These are phyloP conservation scores for Aspergillus steynii DNA, from an alignment of 495 filamentous ascomycete genomes.

Conservation along the genomic window DNA sequence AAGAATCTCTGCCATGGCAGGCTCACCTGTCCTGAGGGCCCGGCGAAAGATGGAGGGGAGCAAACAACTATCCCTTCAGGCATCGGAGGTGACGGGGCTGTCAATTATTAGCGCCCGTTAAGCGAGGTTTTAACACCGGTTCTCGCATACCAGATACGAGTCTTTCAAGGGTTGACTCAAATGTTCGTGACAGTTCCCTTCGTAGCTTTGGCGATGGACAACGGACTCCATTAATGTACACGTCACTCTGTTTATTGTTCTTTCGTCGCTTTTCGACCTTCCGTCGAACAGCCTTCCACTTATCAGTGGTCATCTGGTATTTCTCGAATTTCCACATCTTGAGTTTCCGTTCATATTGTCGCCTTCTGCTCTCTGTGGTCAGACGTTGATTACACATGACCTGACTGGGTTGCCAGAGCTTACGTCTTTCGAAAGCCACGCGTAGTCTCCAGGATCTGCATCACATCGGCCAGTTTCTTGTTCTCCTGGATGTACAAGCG, in stretches of 20 bases:
- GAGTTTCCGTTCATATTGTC: neutral
- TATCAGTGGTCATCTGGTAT: neutral
- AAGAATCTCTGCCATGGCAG: constrained; percentile 1
- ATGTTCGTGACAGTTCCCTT: neutral
- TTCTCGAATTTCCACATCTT: constrained; percentile 2
- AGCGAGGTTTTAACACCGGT: too few relatives aligned
- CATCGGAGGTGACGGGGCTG: neutral
- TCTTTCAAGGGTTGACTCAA: too few relatives aligned
- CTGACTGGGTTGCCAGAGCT: neutral
- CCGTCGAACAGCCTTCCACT: neutral
- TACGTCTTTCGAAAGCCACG: neutral
- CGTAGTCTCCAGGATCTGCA: neutral
- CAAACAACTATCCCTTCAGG: constrained; percentile 2
- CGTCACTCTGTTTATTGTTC: neutral
- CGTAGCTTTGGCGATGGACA: neutral
- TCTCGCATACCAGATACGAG: too few relatives aligned
- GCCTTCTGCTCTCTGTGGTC: neutral
- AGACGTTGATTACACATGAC: too few relatives aligned
- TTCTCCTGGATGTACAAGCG: neutral
- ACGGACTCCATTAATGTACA: neutral
- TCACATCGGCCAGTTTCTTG: neutral
- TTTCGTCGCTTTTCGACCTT: neutral
- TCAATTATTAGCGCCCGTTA: neutral
- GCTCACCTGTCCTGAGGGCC: neutral
- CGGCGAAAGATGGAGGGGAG: neutral